Conservation (phyloP, 352 stramenopile genomes). For the Globisporangium okanoganense region DNA sequence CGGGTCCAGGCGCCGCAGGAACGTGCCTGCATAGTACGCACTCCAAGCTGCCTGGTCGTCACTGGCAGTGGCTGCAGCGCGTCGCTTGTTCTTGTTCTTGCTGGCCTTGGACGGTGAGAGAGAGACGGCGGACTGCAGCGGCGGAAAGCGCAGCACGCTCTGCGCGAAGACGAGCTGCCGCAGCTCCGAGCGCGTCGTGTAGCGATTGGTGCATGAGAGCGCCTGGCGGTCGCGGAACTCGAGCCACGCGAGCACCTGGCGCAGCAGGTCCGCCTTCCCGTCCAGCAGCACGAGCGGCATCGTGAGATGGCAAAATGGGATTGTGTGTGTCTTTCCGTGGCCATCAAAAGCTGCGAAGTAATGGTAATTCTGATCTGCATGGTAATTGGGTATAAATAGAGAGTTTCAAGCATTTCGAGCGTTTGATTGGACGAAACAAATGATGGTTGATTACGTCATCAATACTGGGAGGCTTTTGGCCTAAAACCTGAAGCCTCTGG, state of each 20-base stretch:
- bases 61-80: not conserved
- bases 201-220: constrained; percentile 32
- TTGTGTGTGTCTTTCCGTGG: not conserved
- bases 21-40: constrained; percentile 32
- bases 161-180: constrained; percentile 40
- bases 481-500: no score
- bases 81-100: not conserved
- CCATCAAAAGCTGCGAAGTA: not conserved
- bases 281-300: constrained; percentile 30
- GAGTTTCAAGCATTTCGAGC: no score
- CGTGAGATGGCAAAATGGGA: not conserved
- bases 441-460: no score
- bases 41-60: constrained; percentile 6
- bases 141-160: constrained; percentile 33
- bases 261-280: constrained; percentile 40
- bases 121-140: constrained; percentile 13
- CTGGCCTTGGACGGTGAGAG: not conserved
- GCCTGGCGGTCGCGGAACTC: constrained; percentile 31
- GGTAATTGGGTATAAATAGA: no score
- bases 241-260: constrained; percentile 36
- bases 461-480: no score
- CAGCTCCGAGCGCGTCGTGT: constrained; percentile 29
- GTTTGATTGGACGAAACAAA: no score
- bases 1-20: constrained; percentile 25
- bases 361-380: no score